Evolutionary conservation across 164 flowering plant species (phyloP).

Genomic region (Protea cynaroides): DNA sequence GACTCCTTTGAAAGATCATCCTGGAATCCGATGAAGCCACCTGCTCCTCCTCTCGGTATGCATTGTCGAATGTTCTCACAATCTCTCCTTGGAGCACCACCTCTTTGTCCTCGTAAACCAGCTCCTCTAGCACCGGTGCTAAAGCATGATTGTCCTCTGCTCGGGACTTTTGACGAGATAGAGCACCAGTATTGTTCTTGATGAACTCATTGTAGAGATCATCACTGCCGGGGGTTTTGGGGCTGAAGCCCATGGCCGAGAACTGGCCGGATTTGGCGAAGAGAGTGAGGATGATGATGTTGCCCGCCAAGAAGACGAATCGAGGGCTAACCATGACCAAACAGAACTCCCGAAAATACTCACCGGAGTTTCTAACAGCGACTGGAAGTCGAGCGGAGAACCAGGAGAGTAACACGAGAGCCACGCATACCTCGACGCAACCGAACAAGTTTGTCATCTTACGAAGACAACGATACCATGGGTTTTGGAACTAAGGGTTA

Average conservation of each 20-base stretch:
- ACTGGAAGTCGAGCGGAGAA: conserved; percentile 21
- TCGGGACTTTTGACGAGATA: background rate
- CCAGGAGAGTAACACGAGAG: conserved; percentile 15
- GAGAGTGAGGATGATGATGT: conserved; percentile 30
- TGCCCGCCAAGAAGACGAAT: conserved; percentile 33
- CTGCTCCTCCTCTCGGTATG: no score
- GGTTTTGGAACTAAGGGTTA: no score
- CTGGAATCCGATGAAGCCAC: no score
- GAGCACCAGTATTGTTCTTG: background rate
- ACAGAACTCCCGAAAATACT: conserved; percentile 2
- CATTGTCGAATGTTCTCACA: background rate
- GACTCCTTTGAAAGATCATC: no score
- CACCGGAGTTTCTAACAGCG: conserved; percentile 6
- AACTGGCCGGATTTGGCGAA: conserved; percentile 19
- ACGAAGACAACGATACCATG: conserved; percentile 13
- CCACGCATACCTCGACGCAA: conserved; percentile 14
- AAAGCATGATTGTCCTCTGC: background rate
- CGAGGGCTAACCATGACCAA: conserved; percentile 20
- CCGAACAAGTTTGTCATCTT: conserved; percentile 17
- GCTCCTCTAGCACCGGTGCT: background rate
- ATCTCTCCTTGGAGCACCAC: background rate
- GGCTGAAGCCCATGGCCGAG: background rate
- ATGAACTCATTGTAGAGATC: conserved; percentile 3
- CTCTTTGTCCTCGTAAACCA: background rate
- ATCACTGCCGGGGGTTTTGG: background rate